Conservation (phyloP, 139 green algal genomes). For the Tetraselmis chui region DNA sequence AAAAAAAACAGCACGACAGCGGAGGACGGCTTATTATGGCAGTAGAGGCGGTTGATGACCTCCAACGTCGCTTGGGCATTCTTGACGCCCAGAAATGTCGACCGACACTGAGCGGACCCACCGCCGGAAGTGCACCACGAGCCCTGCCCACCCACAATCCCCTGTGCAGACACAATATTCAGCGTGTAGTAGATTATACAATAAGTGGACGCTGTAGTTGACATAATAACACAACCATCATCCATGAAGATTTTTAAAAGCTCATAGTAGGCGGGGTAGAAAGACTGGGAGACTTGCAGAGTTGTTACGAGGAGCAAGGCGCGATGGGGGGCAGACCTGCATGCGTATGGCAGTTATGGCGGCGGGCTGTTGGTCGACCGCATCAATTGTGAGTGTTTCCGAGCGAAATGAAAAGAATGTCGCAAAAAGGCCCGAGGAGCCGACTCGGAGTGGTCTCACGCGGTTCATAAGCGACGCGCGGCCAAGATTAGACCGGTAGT, state of each 20-base stretch:
- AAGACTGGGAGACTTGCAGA: background rate
- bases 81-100: background rate
- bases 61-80: background rate
- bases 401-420: background rate
- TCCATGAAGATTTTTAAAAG: too few relatives aligned
- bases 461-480: background rate
- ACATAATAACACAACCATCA: too few relatives aligned
- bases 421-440: background rate
- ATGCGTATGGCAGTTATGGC: background rate
- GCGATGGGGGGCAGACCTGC: background rate
- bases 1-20: too few relatives aligned
- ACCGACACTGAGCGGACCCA: background rate
- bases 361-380: background rate
- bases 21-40: too few relatives aligned
- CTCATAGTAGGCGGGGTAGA: background rate
- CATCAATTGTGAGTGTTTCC: background rate
- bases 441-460: background rate
- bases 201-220: too few relatives aligned
- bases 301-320: too few relatives aligned
- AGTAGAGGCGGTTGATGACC: background rate
- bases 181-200: too few relatives aligned
- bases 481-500: background rate
- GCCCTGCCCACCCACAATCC: background rate
- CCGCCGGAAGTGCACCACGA: background rate
- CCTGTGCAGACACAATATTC: too few relatives aligned